Evolutionary conservation across 305 asterid genomes (phyloP), one percentile per base, ranked within the genome.

Genomic region (Solanum chacoense): DNA sequence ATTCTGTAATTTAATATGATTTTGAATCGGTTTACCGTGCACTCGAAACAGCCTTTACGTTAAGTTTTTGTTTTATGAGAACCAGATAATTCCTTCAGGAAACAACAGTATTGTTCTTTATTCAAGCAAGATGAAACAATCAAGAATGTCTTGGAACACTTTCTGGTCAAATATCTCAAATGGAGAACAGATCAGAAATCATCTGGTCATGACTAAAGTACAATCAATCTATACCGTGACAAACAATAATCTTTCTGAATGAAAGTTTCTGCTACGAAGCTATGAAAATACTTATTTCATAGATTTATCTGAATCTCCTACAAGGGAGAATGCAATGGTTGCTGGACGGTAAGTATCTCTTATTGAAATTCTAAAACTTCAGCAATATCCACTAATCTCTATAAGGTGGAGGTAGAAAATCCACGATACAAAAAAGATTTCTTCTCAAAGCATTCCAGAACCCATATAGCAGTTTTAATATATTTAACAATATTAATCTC

Each of bases 401-500:
- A 29, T 11, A 45, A 29, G 20, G 40, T 29, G 37, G 86, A 45
- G 72, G 72, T 81, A 83, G 86, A 45, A 37, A 50, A 29, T 29
- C 12, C 86, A 29, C 7, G 72, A 83, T 83, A 29, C 5, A 29
- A 18, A 81, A 83, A 50, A 83, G 22, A 29, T 83, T 13, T 83
- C 86, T 83, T 20, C 38, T 50, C 40, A 29, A 50, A 83, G 86
- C 72, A 18, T 83, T 83, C 40, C 71, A 45, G 73, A 83, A 83
- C 26, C 86, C 71, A 45, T 3, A 29, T 50, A 45, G 86, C 86
- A 45, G 72, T 50, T 83, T 29, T 11, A 83, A 83, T 45, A 42
- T 81, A 81, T 81, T 81, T 81, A 81, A 81, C n/a, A 81, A 81
- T 20, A 42, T 35, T 28, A 42, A 81, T 81, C 86, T 81, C 86